These are phyloP conservation scores for Globisporangium cederbergense DNA, from an alignment of 352 stramenopile genomes.

Conservation along the genomic window DNA sequence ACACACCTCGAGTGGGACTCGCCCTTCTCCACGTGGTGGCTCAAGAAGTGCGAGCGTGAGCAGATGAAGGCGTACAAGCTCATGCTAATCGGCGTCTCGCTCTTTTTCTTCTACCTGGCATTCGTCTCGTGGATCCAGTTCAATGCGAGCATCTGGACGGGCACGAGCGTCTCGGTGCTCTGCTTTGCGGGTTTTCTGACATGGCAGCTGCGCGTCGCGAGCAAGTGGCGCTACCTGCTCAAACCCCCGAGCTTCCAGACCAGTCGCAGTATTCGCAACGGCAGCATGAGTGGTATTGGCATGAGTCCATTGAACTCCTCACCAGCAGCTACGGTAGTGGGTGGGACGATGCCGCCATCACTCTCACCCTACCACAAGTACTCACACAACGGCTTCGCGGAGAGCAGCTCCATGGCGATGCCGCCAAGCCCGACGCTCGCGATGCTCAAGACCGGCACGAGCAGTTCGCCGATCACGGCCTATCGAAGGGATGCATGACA, in stretches of 20 bases:
- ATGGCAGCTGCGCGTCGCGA: conserved; percentile 72
- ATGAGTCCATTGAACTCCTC: background rate
- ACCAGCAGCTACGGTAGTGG: background rate
- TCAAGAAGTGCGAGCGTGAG: conserved; percentile 61
- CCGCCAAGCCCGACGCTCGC: background rate
- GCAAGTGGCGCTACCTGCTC: conserved; percentile 74
- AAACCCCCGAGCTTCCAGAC: conserved; percentile 25
- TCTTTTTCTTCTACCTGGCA: conserved; percentile 73
- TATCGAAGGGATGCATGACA: background rate
- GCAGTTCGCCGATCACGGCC: background rate
- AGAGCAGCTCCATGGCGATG: background rate
- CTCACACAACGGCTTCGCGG: background rate
- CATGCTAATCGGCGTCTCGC: conserved; percentile 54
- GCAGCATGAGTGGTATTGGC: background rate
- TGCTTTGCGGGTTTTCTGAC: conserved; percentile 43
- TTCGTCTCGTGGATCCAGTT: conserved; percentile 73
- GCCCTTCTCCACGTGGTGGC: conserved; percentile 68
- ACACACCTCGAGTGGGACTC: conserved; percentile 45
- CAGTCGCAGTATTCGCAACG: background rate
- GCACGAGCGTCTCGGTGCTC: conserved; percentile 42
- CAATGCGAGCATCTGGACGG: conserved; percentile 34
- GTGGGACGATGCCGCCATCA: background rate
- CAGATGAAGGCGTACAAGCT: conserved; percentile 73
- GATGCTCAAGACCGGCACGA: background rate
- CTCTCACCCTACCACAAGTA: background rate